phyloP scores from a whole-genome alignment of 2,329 filamentous ascomycete species.

The Mycosphaerelloides madeirae region DNA sequence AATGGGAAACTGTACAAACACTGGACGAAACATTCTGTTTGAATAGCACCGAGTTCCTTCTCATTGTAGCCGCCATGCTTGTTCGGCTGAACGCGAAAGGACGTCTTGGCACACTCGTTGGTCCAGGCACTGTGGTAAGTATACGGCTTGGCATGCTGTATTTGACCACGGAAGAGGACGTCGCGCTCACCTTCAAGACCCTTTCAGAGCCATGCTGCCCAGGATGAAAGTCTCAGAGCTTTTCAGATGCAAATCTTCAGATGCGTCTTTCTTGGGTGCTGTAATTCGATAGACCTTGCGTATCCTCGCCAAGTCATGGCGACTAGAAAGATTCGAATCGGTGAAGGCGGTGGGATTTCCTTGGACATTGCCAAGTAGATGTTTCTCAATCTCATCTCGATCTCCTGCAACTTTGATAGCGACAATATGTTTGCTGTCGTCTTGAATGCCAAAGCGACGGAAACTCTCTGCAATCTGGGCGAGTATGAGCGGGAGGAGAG shows the following conservation, averaged over 20 bases:
- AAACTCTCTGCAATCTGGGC: constrained; percentile 84
- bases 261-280: constrained; percentile 36
- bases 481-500: constrained; percentile 10
- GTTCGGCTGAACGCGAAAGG: too few relatives aligned
- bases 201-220: constrained; percentile 74
- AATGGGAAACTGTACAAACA: too few relatives aligned
- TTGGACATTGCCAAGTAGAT: constrained; percentile 59
- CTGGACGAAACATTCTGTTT: too few relatives aligned
- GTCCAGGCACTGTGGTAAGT: too few relatives aligned
- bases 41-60: too few relatives aligned
- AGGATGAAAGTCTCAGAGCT: constrained; percentile 67
- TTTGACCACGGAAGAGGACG: too few relatives aligned
- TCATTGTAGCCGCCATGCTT: too few relatives aligned
- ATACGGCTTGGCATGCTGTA: too few relatives aligned
- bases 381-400: constrained; percentile 43
- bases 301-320: constrained; percentile 64
- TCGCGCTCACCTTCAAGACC: constrained; percentile 37
- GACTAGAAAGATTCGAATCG: constrained; percentile 56
- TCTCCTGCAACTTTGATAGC: constrained; percentile 69
- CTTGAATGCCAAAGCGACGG: constrained; percentile 75
- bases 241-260: constrained; percentile 11
- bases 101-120: too few relatives aligned
- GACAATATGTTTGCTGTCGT: constrained; percentile 66
- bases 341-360: constrained; percentile 57
- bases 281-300: constrained; percentile 85